phyloP scores from a whole-genome alignment of 2,329 filamentous ascomycete species.

The Hypoxylon sp. region DNA sequence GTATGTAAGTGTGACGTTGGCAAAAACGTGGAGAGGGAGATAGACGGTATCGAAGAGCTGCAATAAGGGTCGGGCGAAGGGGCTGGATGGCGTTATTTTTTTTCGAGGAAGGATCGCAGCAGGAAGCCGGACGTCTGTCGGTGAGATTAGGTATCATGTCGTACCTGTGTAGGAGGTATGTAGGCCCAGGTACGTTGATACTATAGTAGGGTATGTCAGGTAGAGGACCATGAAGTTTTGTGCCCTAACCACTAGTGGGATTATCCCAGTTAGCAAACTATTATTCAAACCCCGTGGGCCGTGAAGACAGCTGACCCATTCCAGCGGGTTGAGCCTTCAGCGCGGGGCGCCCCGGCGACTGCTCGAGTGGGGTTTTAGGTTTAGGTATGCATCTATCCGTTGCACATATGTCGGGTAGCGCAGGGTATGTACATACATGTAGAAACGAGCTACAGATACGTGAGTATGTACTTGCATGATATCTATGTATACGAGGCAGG shows the following conservation, averaged over 20 bases:
- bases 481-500: neutral
- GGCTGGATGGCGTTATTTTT: constrained; percentile 19
- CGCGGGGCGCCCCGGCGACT: constrained; percentile 36
- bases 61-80: constrained; percentile 28
- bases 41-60: constrained; percentile 42
- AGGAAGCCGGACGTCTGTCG: constrained; percentile 16
- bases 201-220: no score
- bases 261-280: constrained; percentile 3
- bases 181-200: neutral
- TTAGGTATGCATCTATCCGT: constrained; percentile 35
- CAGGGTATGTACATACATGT: no score
- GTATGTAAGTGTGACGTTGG: constrained; percentile 44
- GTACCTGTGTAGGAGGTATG: neutral
- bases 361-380: constrained; percentile 34
- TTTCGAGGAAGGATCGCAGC: constrained; percentile 13
- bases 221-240: constrained; percentile 5
- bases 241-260: constrained; percentile 20
- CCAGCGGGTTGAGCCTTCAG: constrained; percentile 30
- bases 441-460: no score
- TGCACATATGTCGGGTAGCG: constrained; percentile 3
- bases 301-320: constrained; percentile 24
- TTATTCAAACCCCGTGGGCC: neutral
- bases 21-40: constrained; percentile 43
- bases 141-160: constrained; percentile 9
- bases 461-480: no score